A percentile compares a stretch with the other conserved stretches of the same genome.
Evolutionary conservation across 176 grass and related monocot species (phyloP).

Genomic region (Cenchrus americanus): DNA sequence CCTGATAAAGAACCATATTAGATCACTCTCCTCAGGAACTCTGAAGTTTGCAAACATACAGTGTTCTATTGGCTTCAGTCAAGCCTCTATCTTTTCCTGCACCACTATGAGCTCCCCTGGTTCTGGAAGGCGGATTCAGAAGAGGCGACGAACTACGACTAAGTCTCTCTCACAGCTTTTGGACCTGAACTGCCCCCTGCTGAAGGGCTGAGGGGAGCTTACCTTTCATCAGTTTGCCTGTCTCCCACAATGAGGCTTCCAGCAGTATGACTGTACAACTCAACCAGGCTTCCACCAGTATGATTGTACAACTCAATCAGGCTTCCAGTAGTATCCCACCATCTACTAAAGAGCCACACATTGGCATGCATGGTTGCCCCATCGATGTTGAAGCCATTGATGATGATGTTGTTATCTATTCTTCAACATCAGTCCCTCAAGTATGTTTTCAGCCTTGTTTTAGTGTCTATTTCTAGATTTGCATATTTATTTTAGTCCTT

Average conservation of each 20-base stretch:
- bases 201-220: constrained; percentile 32
- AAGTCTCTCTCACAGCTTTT: constrained; percentile 28
- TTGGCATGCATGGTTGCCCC: constrained; percentile 47
- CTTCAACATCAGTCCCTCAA: constrained; percentile 49
- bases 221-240: constrained; percentile 16
- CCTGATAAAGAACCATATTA: no score
- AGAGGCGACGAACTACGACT: constrained; percentile 37
- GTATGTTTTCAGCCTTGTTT: constrained; percentile 51
- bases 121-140: constrained; percentile 22
- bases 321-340: constrained; percentile 7
- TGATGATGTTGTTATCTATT: constrained; percentile 71
- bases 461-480: constrained; percentile 13
- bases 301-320: constrained; percentile 4
- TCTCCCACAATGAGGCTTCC: background rate
- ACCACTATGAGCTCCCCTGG: constrained; percentile 38
- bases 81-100: constrained; percentile 17
- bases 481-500: background rate
- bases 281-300: constrained; percentile 29
- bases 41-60: constrained; percentile 17
- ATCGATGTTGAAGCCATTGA: constrained; percentile 66
- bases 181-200: constrained; percentile 50
- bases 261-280: background rate
- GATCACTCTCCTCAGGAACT: no score
- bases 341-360: constrained; percentile 16
- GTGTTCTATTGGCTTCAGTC: background rate